Base-by-base conservation (phyloP, 2,329 filamentous ascomycete species). In the Alternaria postmessia region DNA sequence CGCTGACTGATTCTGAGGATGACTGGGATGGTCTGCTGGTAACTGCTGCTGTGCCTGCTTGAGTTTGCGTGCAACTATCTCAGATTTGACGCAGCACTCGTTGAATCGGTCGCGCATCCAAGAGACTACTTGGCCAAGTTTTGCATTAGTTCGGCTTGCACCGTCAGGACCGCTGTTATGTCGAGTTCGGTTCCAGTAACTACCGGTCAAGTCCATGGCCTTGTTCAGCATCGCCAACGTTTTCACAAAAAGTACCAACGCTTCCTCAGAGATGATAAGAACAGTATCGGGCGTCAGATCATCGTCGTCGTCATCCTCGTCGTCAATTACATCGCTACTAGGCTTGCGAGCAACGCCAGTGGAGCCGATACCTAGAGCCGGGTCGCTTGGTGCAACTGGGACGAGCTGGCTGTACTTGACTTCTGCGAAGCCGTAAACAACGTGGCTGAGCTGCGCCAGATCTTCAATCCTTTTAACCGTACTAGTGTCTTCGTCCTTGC, bases 331-430 rank as follows among this genome's bases (percentile, higher is more conserved):
- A 81, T 76, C 73, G 44, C 59, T 71, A 42, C 65, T 73, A n/a
- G 72, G 72, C 59, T 74, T 76, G 39, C 75, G 63, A 28, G 63
- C 70, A 46, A 77, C 80, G n/a, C 86, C 78, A 14, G 89, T 88
- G 52, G 79, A 76, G 51, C 80, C 81, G 43, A 84, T 81, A 7
- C 90, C 89, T 4, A 93, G 84, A 6, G 88, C 88, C 67, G 91
- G 88, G 49, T 92, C 88, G 66, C 86, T 87, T 1, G 94, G 95
- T 1, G 92, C 89, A 44, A 95, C 82, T 3, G 95, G 95, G 51
- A 97, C 88, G n/a, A 99, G 86, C 78, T 99, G 95, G 79, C 96
- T 95, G 80, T 96, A 97, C 79, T 99, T 99, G 74, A 99, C 94
- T 80, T 99, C 94, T 6, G 95, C 95, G 79, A 99, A 98, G 3